Conservation (phyloP, 495 filamentous ascomycete genomes). For the Sordaria brevicollis region DNA sequence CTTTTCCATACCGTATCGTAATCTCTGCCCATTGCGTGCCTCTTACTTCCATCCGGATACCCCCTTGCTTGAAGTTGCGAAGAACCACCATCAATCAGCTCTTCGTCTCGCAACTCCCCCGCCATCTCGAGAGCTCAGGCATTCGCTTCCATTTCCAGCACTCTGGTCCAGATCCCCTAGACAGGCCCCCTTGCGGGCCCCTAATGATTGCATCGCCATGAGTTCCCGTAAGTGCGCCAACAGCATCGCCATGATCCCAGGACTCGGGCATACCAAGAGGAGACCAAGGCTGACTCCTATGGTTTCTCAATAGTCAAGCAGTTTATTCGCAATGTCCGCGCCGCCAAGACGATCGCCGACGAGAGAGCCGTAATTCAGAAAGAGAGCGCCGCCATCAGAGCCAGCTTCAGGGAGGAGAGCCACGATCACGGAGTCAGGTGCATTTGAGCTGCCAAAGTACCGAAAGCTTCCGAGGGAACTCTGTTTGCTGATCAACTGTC, state of each 20-base stretch:
- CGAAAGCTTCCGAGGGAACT: neutral
- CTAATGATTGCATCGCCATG: slow-evolving; percentile 25
- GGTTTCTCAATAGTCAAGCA: slow-evolving; percentile 66
- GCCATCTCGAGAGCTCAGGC: neutral
- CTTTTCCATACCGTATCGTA: neutral
- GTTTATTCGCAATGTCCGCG: slow-evolving; percentile 98
- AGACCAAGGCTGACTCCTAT: neutral
- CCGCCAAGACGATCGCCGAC: slow-evolving; percentile 96
- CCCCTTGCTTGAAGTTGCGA: neutral
- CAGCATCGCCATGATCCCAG: neutral
- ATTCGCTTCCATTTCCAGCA: neutral
- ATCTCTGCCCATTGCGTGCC: neutral
- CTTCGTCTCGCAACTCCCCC: neutral
- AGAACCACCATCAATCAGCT: neutral
- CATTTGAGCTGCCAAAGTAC: slow-evolving; percentile 8
- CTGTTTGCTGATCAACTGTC: slow-evolving; percentile 8
- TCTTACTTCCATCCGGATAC: neutral
- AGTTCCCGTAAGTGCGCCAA: slow-evolving; percentile 31
- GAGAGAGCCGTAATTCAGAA: slow-evolving; percentile 97
- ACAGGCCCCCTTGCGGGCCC: slow-evolving; percentile 33
- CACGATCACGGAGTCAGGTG: slow-evolving; percentile 82
- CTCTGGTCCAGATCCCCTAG: slow-evolving; percentile 26
- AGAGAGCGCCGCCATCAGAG: slow-evolving; percentile 92
- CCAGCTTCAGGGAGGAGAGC: slow-evolving; percentile 95
- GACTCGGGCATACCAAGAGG: neutral